Conservation (phyloP, 169 alveolate genomes). For the Cryptosporidium tyzzeri region DNA sequence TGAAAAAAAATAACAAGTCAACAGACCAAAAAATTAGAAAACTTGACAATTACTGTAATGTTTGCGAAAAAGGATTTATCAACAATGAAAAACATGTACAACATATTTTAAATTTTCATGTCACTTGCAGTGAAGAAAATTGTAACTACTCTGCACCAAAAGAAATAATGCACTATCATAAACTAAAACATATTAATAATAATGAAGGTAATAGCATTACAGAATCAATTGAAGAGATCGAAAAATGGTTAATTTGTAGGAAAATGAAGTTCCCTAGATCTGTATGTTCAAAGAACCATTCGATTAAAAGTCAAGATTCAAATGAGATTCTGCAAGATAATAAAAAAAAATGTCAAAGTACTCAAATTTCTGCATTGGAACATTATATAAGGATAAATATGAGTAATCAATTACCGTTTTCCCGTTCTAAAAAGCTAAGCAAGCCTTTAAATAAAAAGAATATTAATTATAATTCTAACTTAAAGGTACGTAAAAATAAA, state of each 20-base stretch:
- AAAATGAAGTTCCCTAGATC: constrained; percentile 11
- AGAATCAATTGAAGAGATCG: constrained; percentile 22
- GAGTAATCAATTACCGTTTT: background rate
- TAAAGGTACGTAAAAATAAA: background rate
- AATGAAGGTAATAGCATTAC: constrained; percentile 18
- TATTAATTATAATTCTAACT: background rate
- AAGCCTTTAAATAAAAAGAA: background rate
- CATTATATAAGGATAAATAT: background rate
- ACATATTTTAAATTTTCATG: background rate
- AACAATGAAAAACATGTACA: background rate
- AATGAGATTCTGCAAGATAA: background rate
- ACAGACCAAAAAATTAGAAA: background rate
- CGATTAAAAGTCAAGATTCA: background rate
- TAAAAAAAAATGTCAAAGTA: background rate
- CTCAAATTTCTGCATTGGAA: constrained; percentile 23
- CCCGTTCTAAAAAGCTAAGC: background rate
- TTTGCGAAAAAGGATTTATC: constrained; percentile 28
- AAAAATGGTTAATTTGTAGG: constrained; percentile 15
- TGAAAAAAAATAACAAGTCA: background rate
- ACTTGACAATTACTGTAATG: constrained; percentile 20
- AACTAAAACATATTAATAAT: constrained; percentile 28
- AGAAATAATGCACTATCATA: constrained; percentile 29
- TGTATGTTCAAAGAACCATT: background rate
- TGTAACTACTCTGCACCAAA: constrained; percentile 38
- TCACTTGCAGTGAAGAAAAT: constrained; percentile 6